Base-by-base conservation (phyloP, 2,329 filamentous ascomycete species). In the Emericellopsis atlantica region DNA sequence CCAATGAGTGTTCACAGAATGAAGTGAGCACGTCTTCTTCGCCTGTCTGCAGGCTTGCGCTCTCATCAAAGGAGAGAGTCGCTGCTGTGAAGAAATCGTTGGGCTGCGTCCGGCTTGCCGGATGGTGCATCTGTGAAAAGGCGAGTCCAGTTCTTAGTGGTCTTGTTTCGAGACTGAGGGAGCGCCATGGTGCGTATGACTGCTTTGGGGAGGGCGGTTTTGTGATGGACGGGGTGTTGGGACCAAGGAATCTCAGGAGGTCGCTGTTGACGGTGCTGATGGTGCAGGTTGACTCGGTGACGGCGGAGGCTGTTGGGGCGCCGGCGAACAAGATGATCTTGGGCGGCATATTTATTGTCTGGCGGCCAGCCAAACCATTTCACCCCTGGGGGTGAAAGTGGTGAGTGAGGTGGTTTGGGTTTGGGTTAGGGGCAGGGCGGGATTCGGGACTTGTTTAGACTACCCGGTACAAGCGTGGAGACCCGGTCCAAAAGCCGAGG, bases 1-100 rank as follows among this genome's bases (percentile, higher is more conserved):
- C 74, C 38, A 93, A 70, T 0, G 86, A 92, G 51, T 90, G 77
- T 47, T 92, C 76, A 50, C 86, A 84, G 56, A 92, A 93, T 43
- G 79, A 71, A 4, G 74, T 72, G 4, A 80, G 58, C 0, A 66
- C 46, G 15, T 62, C 54, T 23, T 57, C 56, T 12, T 29, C 18
- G 26, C 4, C 12, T 6, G 8, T 29, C 26, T 29, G 26, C 26
- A 12, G 12, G 26, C 18, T 21, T 21, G 18, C 5, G 4, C 54
- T 55, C 8, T 65, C 64, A 2, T 52, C 47, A 18, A 49, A 44
- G 1, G 51, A 45, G 22, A 44, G 46, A 8, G 49, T 49, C 3
- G 62, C 58, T 2, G 66, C 63, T 15, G 62, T 66, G 54, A 76
- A 69, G 51, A 76, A 75, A 26, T 65, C 60, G 6, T 58, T 54